phyloP scores from a whole-genome alignment of 345 rosid species.

The Cardiospermum halicacabum region DNA sequence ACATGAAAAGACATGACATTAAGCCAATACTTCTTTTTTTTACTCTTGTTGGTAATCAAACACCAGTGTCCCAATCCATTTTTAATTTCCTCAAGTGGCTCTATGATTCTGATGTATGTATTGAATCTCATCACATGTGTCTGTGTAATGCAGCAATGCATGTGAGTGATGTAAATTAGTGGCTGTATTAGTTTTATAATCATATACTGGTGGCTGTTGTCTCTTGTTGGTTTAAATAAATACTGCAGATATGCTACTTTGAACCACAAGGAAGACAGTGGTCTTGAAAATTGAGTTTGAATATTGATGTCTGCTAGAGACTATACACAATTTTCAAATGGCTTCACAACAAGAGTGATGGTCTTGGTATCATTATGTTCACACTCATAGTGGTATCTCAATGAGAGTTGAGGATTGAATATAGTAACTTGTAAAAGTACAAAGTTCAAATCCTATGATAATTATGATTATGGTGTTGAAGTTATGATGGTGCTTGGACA shows the following conservation, averaged over 20 bases:
- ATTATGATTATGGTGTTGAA: no score
- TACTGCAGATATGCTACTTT: conserved; percentile 12
- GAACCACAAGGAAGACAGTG: no score
- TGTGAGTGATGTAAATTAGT: not conserved
- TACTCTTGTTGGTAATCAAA: not conserved
- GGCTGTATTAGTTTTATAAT: not conserved
- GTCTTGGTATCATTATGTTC: no score
- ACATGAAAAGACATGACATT: not conserved
- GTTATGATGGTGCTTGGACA: not conserved
- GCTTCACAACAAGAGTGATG: no score
- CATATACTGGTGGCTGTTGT: conserved; percentile 14
- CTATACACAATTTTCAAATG: no score
- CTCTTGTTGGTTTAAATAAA: not conserved
- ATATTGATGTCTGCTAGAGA: conserved; percentile 13
- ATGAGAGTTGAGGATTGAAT: no score
- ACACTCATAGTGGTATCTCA: no score
- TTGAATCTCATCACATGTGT: not conserved
- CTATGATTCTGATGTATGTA: not conserved
- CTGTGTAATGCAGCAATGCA: not conserved
- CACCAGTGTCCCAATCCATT: conserved; percentile 6
- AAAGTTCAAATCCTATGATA: no score
- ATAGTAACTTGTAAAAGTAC: no score
- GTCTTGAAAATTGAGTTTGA: conserved; percentile 21
- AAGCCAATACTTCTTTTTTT: conserved; percentile 9
- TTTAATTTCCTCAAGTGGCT: not conserved